Percentiles rank a stretch among this genome's conserved stretches.
These are phyloP conservation scores for Dispira simplex DNA, from an alignment of 192 early-diverging fungal genomes.

Conservation along the genomic window DNA sequence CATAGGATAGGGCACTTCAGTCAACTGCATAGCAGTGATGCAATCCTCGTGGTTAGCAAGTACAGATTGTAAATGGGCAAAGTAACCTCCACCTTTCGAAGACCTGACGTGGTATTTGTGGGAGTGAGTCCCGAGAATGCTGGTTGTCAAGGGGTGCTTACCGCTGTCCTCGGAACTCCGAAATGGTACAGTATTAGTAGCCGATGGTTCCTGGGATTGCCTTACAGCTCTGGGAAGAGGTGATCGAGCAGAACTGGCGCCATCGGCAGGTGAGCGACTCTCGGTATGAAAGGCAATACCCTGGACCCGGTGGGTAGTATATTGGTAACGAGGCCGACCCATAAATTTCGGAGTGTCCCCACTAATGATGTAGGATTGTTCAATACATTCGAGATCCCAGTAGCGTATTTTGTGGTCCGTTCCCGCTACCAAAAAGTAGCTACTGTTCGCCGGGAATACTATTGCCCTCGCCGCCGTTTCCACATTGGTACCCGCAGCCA, in stretches of 20 bases:
- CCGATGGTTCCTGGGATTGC: neutral
- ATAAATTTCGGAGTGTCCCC: slow-evolving; percentile 16
- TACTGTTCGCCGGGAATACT: slow-evolving; percentile 30
- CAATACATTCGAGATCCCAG: slow-evolving; percentile 54
- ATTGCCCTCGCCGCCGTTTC: slow-evolving; percentile 45
- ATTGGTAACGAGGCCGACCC: neutral
- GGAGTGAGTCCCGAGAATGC: too few species aligned
- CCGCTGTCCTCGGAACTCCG: neutral
- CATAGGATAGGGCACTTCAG: slow-evolving; percentile 10
- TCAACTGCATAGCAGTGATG: neutral
- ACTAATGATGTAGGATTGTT: slow-evolving; percentile 57
- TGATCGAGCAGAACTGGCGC: neutral
- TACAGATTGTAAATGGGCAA: neutral
- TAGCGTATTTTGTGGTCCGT: slow-evolving; percentile 78
- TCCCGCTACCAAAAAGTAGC: slow-evolving; percentile 61
- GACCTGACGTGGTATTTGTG: neutral
- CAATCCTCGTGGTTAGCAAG: slow-evolving; percentile 11
- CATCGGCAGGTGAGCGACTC: neutral
- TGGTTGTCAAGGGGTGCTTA: neutral
- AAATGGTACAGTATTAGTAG: neutral
- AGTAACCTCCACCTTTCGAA: neutral
- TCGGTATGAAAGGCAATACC: slow-evolving; percentile 6
- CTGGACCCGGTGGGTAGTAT: neutral
- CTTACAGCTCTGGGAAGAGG: neutral
- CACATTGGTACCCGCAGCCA: slow-evolving; percentile 18